Evolutionary conservation across 2,329 filamentous ascomycete species (phyloP), one percentile per base, ranked within the genome.

Genomic region (Aureobasidium pullulans): DNA sequence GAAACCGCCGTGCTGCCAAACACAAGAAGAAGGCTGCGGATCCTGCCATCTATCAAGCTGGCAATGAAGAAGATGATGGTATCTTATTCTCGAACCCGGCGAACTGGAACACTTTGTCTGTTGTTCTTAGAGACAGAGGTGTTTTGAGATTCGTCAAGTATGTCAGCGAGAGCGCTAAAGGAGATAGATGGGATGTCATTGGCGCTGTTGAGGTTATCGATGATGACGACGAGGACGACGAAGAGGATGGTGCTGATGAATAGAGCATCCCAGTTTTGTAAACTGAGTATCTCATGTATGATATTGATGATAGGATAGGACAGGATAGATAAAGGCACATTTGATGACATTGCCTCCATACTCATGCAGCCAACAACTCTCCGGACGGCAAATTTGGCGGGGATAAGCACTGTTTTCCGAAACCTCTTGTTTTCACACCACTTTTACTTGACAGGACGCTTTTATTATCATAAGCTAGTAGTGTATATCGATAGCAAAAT

Each of bases 61-160:
- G 72, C 1, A 77, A 77, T 13, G 82, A 84, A 42, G 93, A 95
- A 57, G 92, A 96, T 60, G 86, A 88, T 65, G 84, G 84, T 0
- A 83, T 89, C 54, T 73, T 89, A 36, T 88, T 89, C 70, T 85
- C 81, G 48, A 86, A 85, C 67, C 80, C 84, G 0, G 84, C 86
- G 1, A 77, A 78, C 7, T 99, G 94, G 94, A 97, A 97, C 73
- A 90, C 88, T 64, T 80, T 99, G 77, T 91, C 87, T 64, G 84
- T 99, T 64, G 94, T 97, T 34, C 77, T 97, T 65, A 83, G 94
- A 60, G 94, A 99, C 71, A 85, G 84, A 65, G 92, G 90, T 13
- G 87, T 88, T 13, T 79, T 99, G 69, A 87, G 90, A 71, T 99
- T 99, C 71, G 91, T 97, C 68, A 99, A 97, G 78, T 99, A 97